phyloP scores from a whole-genome alignment of 2,329 filamentous ascomycete species.

The Alternaria burnsii region DNA sequence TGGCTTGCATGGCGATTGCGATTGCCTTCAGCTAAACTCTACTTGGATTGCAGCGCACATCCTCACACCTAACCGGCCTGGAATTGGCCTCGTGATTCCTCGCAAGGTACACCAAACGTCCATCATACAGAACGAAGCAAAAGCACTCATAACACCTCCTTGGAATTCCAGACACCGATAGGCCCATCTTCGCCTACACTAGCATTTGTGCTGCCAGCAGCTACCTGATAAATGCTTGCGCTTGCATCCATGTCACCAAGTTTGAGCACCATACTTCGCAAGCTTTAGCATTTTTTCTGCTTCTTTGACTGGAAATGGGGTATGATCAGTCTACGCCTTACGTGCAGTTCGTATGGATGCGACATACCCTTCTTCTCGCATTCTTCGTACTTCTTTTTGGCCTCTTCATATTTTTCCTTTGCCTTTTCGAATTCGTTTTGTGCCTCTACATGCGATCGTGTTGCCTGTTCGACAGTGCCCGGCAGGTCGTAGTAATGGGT shows the following conservation, averaged over 20 bases:
- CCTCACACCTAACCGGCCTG: background rate
- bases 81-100: background rate
- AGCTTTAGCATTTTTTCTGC: conserved; percentile 17
- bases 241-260: background rate
- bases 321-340: background rate
- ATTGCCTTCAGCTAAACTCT: background rate
- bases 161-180: background rate
- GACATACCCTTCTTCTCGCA: conserved; percentile 23
- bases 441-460: conserved; percentile 25
- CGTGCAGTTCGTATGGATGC: background rate
- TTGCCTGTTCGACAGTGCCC: conserved; percentile 24
- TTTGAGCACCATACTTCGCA: conserved; percentile 12
- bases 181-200: background rate
- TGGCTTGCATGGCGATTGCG: background rate
- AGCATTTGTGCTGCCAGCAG: background rate
- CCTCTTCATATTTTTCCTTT: conserved; percentile 25
- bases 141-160: background rate
- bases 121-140: background rate
- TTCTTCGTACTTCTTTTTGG: conserved; percentile 27
- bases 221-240: background rate
- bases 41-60: background rate
- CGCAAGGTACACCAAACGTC: background rate
- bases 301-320: conserved; percentile 9
- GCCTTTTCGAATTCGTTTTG: conserved; percentile 20
- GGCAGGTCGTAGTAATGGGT: background rate